These are phyloP conservation scores for Pyrus communis DNA, from an alignment of 306 rosid species.

Conservation along the genomic window DNA sequence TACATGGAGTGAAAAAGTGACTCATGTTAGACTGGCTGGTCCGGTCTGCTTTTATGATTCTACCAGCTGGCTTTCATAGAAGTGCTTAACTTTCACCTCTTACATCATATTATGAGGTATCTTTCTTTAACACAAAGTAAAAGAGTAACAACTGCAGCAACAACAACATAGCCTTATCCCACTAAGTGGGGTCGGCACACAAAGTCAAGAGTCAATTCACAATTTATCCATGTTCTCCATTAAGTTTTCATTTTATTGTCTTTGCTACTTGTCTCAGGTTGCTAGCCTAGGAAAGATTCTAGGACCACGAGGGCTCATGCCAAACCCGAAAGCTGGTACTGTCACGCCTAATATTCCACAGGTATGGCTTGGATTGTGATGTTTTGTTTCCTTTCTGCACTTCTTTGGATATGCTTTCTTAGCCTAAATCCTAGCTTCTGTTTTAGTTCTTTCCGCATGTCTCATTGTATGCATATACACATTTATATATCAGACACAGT, in stretches of 20 bases:
- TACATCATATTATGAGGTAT: not conserved
- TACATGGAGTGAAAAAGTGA: not conserved
- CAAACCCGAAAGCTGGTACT: conserved; percentile 99
- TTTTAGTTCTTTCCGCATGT: not conserved
- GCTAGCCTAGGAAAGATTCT: conserved; percentile 95
- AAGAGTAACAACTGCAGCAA: not conserved
- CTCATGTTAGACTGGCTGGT: not conserved
- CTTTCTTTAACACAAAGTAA: not conserved
- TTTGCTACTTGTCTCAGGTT: conserved; percentile 51
- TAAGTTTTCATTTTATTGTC: conserved; percentile 1
- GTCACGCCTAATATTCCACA: conserved; percentile 93
- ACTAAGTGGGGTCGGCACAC: no score
- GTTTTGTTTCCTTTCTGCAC: not conserved
- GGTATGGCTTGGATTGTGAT: conserved; percentile 28
- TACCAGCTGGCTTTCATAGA: not conserved
- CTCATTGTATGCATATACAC: not conserved
- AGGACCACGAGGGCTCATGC: conserved; percentile 99
- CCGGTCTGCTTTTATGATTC: not conserved
- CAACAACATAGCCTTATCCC: no score
- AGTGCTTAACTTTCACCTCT: not conserved
- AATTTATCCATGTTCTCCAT: not conserved
- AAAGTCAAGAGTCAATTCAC: not conserved
- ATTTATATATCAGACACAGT: not conserved
- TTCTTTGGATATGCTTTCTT: not conserved
- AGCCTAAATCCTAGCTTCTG: not conserved